Evolutionary conservation across 2,329 filamentous ascomycete species (phyloP), one percentile per base, ranked within the genome.

Genomic region (Podosphaera fusca): DNA sequence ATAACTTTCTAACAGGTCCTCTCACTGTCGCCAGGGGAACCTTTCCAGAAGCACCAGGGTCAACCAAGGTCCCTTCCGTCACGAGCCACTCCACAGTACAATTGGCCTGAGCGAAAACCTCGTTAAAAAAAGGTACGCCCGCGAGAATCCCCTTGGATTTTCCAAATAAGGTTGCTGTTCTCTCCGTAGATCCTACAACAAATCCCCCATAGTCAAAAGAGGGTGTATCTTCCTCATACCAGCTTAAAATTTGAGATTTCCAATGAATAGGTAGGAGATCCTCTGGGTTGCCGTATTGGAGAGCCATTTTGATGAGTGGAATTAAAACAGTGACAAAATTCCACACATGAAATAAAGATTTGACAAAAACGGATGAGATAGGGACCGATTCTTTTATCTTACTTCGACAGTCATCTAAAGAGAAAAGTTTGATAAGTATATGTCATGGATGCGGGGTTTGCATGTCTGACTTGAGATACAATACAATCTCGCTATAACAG

Each of bases 141-240:
- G 92, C 92, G 52, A 98, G 75, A 54, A 96, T 76, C 60, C 92
- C 92, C 2, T 73, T 68, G n/a, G 78, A 81, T 68, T 85, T 86
- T 59, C 76, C 80, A 71, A 78, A 83, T 45, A 86, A 75, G 3
- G 79, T 84, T 29, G 82, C 82, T 12, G 75, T 78, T 58, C 79
- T 78, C 7, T 72, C 70, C 34, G 71, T 72, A 45, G 85, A 79
- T 61, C 92, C 92, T 31, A 98, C 92, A 5, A 98, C 92, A 70
- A 94, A 98, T 59, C 92, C 92, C 65, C 87, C 92, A 69, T 95
- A 95, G 75, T 98, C 92, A 71, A 95, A 90, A 56, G 87, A 92
- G 3, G 92, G 92, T 2, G 88, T 94, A 72, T 98, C 92, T 72
- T 98, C 92, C 66, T 88, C 85, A 12, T 95, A 83, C 92, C 92